phyloP scores from a whole-genome alignment of 352 stramenopile genomes.

The Aphanomyces astaci region DNA sequence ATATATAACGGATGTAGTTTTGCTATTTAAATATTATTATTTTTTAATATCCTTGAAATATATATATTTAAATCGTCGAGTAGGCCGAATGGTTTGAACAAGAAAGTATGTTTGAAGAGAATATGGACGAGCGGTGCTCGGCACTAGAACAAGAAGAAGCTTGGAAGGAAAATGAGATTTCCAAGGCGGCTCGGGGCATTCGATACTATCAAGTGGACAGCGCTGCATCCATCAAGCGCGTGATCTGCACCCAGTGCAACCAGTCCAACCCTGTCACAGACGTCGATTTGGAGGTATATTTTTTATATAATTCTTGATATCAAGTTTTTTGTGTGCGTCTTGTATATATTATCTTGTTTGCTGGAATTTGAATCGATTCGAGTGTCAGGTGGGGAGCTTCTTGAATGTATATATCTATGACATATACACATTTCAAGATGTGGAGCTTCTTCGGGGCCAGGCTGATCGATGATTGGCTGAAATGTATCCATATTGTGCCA shows the following conservation, averaged over 20 bases:
- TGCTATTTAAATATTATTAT: too few species aligned
- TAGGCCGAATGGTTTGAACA: slow-evolving; percentile 79
- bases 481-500: too few species aligned
- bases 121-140: slow-evolving; percentile 69
- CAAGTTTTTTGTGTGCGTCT: too few species aligned
- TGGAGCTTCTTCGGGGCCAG: too few species aligned
- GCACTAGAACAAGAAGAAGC: slow-evolving; percentile 63
- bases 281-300: slow-evolving; percentile 26
- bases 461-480: too few species aligned
- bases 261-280: slow-evolving; percentile 50
- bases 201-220: slow-evolving; percentile 33
- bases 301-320: too few species aligned
- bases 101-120: slow-evolving; percentile 87
- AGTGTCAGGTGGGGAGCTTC: too few species aligned
- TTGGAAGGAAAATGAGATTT: slow-evolving; percentile 57
- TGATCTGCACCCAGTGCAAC: slow-evolving; percentile 50
- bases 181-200: slow-evolving; percentile 55
- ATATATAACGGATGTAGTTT: too few species aligned
- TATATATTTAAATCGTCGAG: not conserved
- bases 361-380: too few species aligned
- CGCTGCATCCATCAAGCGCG: slow-evolving; percentile 42
- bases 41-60: not conserved
- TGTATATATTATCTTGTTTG: too few species aligned
- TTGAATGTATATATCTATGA: too few species aligned
- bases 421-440: not conserved